Evolutionary conservation across 1,284 basidiomycete species (phyloP).

Genomic region (Mycena citricolor): DNA sequence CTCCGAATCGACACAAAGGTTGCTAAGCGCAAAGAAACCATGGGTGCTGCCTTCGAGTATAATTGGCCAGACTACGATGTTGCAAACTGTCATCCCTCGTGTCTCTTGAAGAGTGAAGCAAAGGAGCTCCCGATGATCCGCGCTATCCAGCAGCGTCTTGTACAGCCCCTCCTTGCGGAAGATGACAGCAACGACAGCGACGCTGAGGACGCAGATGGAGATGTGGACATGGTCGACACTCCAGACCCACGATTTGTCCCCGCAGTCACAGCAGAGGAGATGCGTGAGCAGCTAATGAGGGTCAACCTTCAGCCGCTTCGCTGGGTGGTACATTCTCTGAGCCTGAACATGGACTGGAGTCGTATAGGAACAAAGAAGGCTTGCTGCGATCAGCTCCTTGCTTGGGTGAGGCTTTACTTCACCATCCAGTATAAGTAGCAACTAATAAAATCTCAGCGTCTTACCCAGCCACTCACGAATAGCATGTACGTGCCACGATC

Average conservation of each 20-base stretch:
- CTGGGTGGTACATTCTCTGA: constrained; percentile 6
- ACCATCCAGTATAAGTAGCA: neutral
- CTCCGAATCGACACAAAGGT: constrained; percentile 29
- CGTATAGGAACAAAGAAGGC: neutral
- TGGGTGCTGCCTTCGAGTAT: constrained; percentile 2
- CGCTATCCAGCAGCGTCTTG: neutral
- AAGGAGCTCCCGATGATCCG: constrained; percentile 5
- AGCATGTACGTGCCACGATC: constrained; percentile 10
- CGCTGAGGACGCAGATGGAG: neutral
- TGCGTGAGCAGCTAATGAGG: neutral
- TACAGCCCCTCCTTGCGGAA: constrained; percentile 1
- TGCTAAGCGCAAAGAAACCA: constrained; percentile 12
- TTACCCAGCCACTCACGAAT: constrained; percentile 3
- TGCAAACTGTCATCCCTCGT: neutral
- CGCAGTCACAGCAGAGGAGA: neutral
- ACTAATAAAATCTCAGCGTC: constrained; percentile 4
- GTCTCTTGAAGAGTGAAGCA: neutral
- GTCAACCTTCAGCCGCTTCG: neutral
- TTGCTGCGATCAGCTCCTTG: neutral
- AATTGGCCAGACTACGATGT: constrained; percentile 8
- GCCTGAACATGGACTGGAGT: constrained; percentile 6
- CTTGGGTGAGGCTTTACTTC: constrained; percentile 5
- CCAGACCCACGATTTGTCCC: neutral
- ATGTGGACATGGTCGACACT: constrained; percentile 1
- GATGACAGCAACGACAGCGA: neutral